Evolutionary conservation across 768 basidiomycete species (phyloP).

Genomic region (Rhizopogon sp.): DNA sequence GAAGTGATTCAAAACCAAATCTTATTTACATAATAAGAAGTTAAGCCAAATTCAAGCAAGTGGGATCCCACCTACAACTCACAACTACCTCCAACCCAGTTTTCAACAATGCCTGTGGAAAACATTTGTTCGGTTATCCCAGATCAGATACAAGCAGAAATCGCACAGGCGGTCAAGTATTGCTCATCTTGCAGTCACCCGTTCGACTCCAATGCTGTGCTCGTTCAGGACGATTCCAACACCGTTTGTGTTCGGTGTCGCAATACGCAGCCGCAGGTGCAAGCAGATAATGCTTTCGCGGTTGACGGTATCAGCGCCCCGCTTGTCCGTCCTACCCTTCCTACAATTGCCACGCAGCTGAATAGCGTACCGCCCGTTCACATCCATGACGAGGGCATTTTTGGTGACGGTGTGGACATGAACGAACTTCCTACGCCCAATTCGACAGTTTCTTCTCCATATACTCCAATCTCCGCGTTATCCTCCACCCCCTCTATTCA

Average conservation of each 20-base stretch:
- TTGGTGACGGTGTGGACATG: conserved; percentile 34
- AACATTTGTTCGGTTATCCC: background rate
- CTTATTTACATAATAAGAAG: too few relatives aligned
- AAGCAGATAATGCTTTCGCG: conserved; percentile 6
- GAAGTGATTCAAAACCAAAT: too few relatives aligned
- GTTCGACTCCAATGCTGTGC: conserved; percentile 19
- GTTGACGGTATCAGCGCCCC: conserved; percentile 27
- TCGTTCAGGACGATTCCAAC: conserved; percentile 22
- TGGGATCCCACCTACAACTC: background rate
- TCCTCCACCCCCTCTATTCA: background rate
- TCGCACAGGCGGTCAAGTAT: conserved; percentile 24
- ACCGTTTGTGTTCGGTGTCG: conserved; percentile 48
- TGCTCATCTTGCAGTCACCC: conserved; percentile 28
- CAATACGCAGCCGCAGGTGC: conserved; percentile 17
- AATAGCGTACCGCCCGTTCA: conserved; percentile 13
- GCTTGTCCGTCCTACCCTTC: conserved; percentile 15
- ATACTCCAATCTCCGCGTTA: background rate
- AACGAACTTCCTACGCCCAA: conserved; percentile 10
- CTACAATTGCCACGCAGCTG: conserved; percentile 2
- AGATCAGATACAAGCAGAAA: background rate
- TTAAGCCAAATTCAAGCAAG: background rate
- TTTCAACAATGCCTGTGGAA: background rate
- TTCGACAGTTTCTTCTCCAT: background rate
- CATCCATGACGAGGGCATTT: conserved; percentile 18
- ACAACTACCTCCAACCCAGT: background rate